Percentiles rank a stretch among this genome's conserved stretches.
Conservation (phyloP, 371 early-diverging fungal species). For the Gilbertella persicaria region DNA sequence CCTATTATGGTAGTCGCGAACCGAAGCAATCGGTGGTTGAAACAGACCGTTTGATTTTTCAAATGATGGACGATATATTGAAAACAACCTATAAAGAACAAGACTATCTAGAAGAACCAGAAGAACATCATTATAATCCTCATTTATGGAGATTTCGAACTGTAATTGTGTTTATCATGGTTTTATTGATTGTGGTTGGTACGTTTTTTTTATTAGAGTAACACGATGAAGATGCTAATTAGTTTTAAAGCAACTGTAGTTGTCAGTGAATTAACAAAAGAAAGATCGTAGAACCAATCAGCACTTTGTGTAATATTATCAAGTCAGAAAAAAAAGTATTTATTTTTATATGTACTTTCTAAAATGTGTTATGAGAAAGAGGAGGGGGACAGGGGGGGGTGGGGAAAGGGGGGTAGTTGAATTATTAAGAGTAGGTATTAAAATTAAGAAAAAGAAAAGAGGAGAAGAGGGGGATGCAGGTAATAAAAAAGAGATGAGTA, state of each 20-base stretch:
- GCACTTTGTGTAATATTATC: not conserved
- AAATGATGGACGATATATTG: constrained; percentile 25
- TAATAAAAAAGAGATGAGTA: not conserved
- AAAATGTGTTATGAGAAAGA: no score
- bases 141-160: constrained; percentile 15
- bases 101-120: not conserved
- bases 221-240: not conserved
- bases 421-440: not conserved
- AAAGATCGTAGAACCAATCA: constrained; percentile 12
- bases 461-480: not conserved
- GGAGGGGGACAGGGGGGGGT: no score
- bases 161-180: constrained; percentile 7
- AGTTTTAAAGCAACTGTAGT: constrained; percentile 14
- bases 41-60: constrained; percentile 17
- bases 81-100: not conserved
- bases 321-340: not conserved
- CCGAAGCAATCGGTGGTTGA: constrained; percentile 18
- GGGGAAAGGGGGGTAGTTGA: no score
- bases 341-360: no score
- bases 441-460: not conserved
- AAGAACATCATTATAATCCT: constrained; percentile 1
- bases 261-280: constrained; percentile 22
- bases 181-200: constrained; percentile 24
- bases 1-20: constrained; percentile 23
- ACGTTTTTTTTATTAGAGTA: constrained; percentile 4